Evolutionary conservation across 331 rosid species (phyloP), one percentile per base, ranked within the genome.

Genomic region (Spiraea crenata): DNA sequence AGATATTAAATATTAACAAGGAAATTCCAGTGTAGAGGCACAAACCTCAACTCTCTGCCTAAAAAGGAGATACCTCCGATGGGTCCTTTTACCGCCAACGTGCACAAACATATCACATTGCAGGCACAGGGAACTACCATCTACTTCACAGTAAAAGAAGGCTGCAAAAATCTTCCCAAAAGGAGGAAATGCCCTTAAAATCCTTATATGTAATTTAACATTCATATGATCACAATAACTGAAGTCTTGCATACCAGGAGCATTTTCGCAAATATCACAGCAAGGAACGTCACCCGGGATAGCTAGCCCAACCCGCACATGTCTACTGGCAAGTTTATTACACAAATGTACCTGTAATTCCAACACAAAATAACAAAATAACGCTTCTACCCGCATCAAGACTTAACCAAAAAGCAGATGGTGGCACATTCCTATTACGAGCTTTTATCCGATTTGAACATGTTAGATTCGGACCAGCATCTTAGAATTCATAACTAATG

Each of bases 61-160:
- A 76, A 89, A 51, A 41, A 89, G 81, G 74, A 89, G 89, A 78
- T 81, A 86, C 80, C 92, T 76, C 67, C 65, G 70, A 39, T 89
- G 96, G 46, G 90, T 86, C 78, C 92, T 81, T 82, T 89, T 89
- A 64, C 96, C 92, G 59, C 96, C 92, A 38, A 89, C 92, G 77
- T 89, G 96, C 15, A 82, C 96, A 38, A 76, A 73, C 92, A 85
- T 89, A 73, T 89, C 96, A 9, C 96, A 89, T 75, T 89, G 96
- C 66, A 89, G 82, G 80, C 96, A 89, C 72, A 89, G 82, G 56
- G 96, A 89, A 81, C 87, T 89, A 57, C 92, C 96, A 57, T 89
- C 96, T 75, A 81, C 65, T 85, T 84, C 90, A 77, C 96, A 89
- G 85, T 84, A 89, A 84, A 89, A 89, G 88, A 89, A 89, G 78